Conservation (phyloP, 2,329 filamentous ascomycete species). For the Cytospora paraplurivora region DNA sequence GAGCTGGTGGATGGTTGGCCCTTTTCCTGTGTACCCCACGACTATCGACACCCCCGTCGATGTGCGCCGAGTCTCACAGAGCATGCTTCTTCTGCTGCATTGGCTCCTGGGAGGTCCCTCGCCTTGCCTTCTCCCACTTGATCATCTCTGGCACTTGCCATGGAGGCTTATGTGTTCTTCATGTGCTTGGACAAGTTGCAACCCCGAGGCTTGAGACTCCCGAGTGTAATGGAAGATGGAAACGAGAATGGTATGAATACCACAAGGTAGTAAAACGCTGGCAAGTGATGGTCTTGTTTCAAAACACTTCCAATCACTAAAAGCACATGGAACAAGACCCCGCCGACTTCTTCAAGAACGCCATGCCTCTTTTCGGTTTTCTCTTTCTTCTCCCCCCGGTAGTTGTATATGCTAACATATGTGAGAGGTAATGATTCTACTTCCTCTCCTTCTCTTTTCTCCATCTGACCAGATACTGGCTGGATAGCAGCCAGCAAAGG, state of each 20-base stretch:
- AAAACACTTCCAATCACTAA: constrained; percentile 21
- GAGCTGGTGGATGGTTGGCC: too few relatives aligned
- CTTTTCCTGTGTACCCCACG: too few relatives aligned
- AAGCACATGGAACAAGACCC: constrained; percentile 7
- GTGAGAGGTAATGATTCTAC: constrained; percentile 7
- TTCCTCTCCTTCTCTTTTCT: constrained; percentile 12
- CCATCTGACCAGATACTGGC: neutral
- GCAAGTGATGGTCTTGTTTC: neutral
- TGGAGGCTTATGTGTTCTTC: neutral
- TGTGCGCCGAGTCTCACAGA: too few relatives aligned
- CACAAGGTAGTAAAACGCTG: neutral
- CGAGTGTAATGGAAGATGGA: neutral
- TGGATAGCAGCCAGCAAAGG: constrained; percentile 1
- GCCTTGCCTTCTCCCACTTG: neutral
- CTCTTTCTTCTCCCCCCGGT: constrained; percentile 4
- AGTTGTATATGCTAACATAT: constrained; percentile 21
- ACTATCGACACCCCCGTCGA: too few relatives aligned
- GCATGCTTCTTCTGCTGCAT: neutral
- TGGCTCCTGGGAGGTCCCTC: neutral
- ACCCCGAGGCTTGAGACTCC: neutral
- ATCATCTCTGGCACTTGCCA: neutral
- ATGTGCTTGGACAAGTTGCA: neutral
- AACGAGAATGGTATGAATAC: too few relatives aligned
- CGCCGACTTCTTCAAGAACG: constrained; percentile 23
- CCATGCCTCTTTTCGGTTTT: constrained; percentile 26